phyloP scores from a whole-genome alignment of 768 basidiomycete genomes.

The Pleurotus cornucopiae region DNA sequence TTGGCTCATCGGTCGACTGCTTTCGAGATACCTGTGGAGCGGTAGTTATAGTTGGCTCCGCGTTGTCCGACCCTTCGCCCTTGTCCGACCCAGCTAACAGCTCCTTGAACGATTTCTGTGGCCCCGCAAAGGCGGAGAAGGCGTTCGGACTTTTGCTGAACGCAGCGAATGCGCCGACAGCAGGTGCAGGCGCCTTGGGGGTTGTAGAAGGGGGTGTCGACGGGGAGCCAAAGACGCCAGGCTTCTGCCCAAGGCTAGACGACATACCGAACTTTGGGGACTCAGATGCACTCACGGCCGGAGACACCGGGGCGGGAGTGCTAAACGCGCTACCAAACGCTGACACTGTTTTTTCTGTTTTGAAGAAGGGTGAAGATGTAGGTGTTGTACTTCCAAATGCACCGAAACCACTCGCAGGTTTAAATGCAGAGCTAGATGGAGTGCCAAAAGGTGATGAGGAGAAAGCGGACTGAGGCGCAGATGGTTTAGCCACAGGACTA shows the following conservation, averaged over 20 bases:
- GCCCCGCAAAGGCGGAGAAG: constrained; percentile 17
- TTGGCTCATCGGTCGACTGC: too few relatives aligned
- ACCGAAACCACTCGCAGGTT: constrained; percentile 39
- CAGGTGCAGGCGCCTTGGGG: constrained; percentile 14
- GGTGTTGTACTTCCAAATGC: constrained; percentile 41
- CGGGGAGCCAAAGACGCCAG: constrained; percentile 10
- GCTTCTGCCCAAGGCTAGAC: constrained; percentile 22
- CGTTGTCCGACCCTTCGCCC: constrained; percentile 19
- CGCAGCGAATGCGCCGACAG: constrained; percentile 12
- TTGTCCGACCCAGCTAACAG: constrained; percentile 42
- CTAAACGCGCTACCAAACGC: constrained; percentile 32
- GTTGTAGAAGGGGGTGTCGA: constrained; percentile 4
- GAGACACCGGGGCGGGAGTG: constrained; percentile 30
- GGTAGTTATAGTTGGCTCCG: background rate
- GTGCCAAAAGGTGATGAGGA: background rate
- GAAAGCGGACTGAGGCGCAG: background rate
- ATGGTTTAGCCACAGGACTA: background rate
- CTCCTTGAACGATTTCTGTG: constrained; percentile 57
- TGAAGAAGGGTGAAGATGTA: constrained; percentile 52
- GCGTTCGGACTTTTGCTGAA: constrained; percentile 1
- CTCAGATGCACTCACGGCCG: constrained; percentile 21
- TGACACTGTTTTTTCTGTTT: constrained; percentile 28
- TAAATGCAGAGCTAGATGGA: constrained; percentile 22
- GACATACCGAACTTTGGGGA: constrained; percentile 35
- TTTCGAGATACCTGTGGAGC: background rate